phyloP scores from a whole-genome alignment of 2,329 filamentous ascomycete genomes.

The Penicillium sp. region DNA sequence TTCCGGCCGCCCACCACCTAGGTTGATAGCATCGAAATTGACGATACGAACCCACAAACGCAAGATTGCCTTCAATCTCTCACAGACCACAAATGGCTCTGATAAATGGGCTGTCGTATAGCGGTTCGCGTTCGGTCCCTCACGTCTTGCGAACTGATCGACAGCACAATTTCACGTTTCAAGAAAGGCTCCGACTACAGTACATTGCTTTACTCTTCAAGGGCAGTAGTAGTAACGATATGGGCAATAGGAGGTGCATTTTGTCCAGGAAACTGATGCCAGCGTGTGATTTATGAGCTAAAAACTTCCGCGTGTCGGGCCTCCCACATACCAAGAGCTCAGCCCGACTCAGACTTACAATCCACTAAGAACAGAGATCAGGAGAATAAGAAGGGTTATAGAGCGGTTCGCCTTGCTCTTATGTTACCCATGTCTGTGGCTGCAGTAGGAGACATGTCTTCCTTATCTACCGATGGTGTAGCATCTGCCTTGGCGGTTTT shows the following conservation, averaged over 20 bases:
- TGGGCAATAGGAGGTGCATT: background rate
- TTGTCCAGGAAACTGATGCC: background rate
- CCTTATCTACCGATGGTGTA: background rate
- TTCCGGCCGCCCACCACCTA: background rate
- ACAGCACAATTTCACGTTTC: background rate
- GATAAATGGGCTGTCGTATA: background rate
- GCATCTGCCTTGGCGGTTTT: background rate
- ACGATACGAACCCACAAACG: background rate
- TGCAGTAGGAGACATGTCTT: background rate
- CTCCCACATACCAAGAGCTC: background rate
- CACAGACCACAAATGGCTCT: background rate
- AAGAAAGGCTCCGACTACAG: background rate
- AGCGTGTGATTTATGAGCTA: background rate
- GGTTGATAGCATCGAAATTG: background rate
- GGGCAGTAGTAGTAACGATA: background rate
- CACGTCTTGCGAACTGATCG: background rate
- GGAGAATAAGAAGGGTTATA: background rate
- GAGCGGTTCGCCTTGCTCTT: background rate
- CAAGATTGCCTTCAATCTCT: background rate
- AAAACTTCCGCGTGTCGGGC: background rate
- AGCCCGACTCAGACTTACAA: background rate
- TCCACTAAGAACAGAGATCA: background rate
- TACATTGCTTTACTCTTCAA: background rate
- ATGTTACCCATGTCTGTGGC: background rate
- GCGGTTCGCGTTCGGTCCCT: background rate